Base-by-base conservation (phyloP, 1,139 yeast genomes). In the Meyerozyma smithsonii region DNA sequence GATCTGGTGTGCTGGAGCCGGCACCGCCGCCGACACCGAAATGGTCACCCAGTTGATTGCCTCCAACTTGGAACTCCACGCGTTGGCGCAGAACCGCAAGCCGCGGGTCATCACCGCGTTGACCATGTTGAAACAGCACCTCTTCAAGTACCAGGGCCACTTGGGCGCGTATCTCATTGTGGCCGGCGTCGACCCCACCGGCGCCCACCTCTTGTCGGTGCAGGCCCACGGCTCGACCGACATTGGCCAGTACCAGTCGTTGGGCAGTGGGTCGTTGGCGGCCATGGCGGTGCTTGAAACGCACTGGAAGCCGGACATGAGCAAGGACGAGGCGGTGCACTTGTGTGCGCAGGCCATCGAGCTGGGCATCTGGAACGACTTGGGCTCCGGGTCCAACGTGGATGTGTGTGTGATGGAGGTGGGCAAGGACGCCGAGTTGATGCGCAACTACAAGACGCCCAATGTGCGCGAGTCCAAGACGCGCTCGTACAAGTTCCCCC, bases 1-100 rank as follows among this genome's bases (percentile, higher is more conserved):
- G 58, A 92, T 92, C 57, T 92, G 98, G 98, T 92, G 97, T 79
- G 97, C 97, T 40, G 98, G 98, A 54, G 98, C 98, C 4, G 98
- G 98, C 62, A 92, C 98, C 15, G 98, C 98, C 35, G 98, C 98
- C n/a, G 98, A 92, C 61, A 92, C 97, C 8, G 97, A 92, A 61
- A 84, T 85, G 86, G 96, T 87, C 21, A 92, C 98, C 5, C 96
- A 88, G 62, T 74, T 92, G 58, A 89, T 89, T 53, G 81, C 90
- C 23, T 87, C 96, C 37, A 90, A 90, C 61, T 71, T 92, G 51
- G 98, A 92, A 63, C 70, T 92, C 49, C 98, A 90, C 63, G 73
- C 94, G 15, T 70, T 89, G 62, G 80, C 84, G 50, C 82, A 92
- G 38, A 81, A 81, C 48, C 80, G 97, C 51, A 79, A 81, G 50